phyloP scores from a whole-genome alignment of 148 eudicot species.

The Fagopyrum homotropicum region DNA sequence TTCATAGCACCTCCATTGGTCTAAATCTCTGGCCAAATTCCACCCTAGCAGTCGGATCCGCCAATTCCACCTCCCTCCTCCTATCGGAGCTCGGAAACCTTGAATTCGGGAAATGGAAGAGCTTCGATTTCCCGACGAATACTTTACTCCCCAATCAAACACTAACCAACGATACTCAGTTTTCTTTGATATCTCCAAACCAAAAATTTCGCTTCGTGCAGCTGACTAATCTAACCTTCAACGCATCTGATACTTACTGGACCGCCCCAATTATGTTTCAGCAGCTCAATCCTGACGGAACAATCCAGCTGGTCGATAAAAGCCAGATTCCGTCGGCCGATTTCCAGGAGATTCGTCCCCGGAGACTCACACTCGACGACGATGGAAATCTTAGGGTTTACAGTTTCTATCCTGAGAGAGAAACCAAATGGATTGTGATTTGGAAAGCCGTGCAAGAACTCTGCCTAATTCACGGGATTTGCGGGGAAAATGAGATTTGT shows the following conservation, averaged over 20 bases:
- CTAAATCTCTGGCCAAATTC: conserved; percentile 4
- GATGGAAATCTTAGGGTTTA: conserved; percentile 62
- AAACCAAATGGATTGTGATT: conserved; percentile 32
- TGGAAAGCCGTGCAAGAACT: conserved; percentile 50
- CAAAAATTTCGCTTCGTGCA: conserved; percentile 30
- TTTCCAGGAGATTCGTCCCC: conserved; percentile 24
- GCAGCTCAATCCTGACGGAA: conserved; percentile 29
- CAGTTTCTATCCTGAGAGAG: conserved; percentile 26
- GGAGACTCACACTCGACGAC: conserved; percentile 48
- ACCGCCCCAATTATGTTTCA: conserved; percentile 1
- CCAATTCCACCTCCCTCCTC: conserved; percentile 19
- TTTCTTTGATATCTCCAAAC: conserved; percentile 25
- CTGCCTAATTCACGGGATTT: conserved; percentile 49
- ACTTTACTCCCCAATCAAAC: conserved; percentile 42
- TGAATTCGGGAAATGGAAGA: conserved; percentile 37
- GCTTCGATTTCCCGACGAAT: conserved; percentile 49
- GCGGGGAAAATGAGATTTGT: conserved; percentile 62
- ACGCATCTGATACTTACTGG: conserved; percentile 34
- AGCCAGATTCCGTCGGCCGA: conserved; percentile 28
- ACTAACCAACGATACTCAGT: conserved; percentile 1
- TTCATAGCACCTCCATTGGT: conserved; percentile 9
- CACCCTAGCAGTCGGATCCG: background rate
- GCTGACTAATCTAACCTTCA: conserved; percentile 22
- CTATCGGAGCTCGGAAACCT: conserved; percentile 42
- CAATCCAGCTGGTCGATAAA: conserved; percentile 6